Evolutionary conservation across 106 monocot genomes (phyloP).

Genomic region (Dendrobium huoshanense): DNA sequence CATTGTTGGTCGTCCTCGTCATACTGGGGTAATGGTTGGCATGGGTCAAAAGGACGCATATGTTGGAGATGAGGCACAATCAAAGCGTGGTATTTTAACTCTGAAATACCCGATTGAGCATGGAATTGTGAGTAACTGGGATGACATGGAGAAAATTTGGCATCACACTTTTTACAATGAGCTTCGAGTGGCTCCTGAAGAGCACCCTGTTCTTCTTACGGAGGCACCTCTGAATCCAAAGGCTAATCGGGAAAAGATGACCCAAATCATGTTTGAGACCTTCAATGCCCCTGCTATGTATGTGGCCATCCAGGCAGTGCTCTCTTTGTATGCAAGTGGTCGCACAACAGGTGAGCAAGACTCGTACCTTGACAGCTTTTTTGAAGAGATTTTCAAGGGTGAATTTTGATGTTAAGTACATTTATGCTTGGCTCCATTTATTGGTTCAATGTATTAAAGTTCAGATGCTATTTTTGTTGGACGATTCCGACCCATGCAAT

Average conservation of each 20-base stretch:
- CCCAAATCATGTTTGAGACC: conserved; percentile 20
- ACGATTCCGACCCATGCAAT: no score
- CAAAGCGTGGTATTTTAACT: conserved; percentile 15
- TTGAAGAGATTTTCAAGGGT: neutral
- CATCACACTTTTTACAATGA: neutral
- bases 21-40: no score
- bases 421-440: neutral
- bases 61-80: conserved; percentile 15
- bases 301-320: conserved; percentile 20
- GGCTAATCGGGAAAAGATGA: conserved; percentile 22
- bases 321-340: conserved; percentile 19
- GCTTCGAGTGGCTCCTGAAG: conserved; percentile 18
- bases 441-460: no score
- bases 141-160: neutral
- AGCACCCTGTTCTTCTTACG: conserved; percentile 15
- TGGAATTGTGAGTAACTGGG: conserved; percentile 20
- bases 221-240: conserved; percentile 17
- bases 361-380: neutral
- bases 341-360: conserved; percentile 12
- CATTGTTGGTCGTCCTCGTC: neutral
- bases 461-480: no score
- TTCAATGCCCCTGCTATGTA: conserved; percentile 21
- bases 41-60: no score
- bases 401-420: no score
- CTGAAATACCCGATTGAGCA: conserved; percentile 20